Conservation (phyloP, 2,329 filamentous ascomycete species). For the Plectosphaerella plurivora region DNA sequence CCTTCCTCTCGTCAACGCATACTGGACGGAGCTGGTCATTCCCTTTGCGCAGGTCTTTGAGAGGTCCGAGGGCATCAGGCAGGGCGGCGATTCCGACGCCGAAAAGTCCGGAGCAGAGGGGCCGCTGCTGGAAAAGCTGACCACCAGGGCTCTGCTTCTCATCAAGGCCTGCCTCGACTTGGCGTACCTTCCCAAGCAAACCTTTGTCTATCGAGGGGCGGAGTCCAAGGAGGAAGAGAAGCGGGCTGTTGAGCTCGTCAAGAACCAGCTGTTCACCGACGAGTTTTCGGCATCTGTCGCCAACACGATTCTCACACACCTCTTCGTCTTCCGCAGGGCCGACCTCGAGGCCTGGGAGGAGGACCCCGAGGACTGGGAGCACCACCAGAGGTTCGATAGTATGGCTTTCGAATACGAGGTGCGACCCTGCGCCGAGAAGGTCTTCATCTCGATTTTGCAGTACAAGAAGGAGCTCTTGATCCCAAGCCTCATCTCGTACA, state of each 20-base stretch:
- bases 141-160: conserved; percentile 77
- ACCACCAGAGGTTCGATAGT: conserved; percentile 77
- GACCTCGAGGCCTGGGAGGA: conserved; percentile 92
- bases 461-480: conserved; percentile 82
- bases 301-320: conserved; percentile 77
- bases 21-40: conserved; percentile 73
- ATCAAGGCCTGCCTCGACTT: conserved; percentile 81
- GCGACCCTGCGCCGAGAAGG: conserved; percentile 85
- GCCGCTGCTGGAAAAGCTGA: conserved; percentile 70
- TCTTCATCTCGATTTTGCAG: conserved; percentile 87
- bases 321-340: conserved; percentile 80
- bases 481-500: conserved; percentile 76
- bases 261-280: conserved; percentile 68
- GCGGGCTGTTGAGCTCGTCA: conserved; percentile 64
- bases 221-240: conserved; percentile 74
- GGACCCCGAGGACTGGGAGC: conserved; percentile 93
- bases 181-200: conserved; percentile 73
- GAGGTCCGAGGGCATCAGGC: conserved; percentile 52
- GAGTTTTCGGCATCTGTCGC: conserved; percentile 77
- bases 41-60: conserved; percentile 73
- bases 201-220: conserved; percentile 76
- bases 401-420: conserved; percentile 91
- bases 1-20: conserved; percentile 70
- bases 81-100: conserved; percentile 35
- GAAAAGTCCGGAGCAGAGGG: conserved; percentile 44